Percentiles rank a stretch among this genome's conserved stretches.
Evolutionary conservation across 495 filamentous ascomycete genomes (phyloP).

Genomic region (Xylaria flabelliformis): DNA sequence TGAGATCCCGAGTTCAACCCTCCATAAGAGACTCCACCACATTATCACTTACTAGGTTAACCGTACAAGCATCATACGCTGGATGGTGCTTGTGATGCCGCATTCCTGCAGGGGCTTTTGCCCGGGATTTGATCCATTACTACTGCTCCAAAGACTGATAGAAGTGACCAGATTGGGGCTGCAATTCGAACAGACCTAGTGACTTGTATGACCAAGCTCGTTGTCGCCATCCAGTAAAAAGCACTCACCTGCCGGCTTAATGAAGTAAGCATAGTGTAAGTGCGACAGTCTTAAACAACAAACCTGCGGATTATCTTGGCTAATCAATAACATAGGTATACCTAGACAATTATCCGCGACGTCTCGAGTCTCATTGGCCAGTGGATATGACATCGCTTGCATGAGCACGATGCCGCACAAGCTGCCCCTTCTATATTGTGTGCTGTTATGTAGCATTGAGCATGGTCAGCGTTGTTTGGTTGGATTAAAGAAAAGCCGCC

Average conservation of each 20-base stretch:
- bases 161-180: neutral
- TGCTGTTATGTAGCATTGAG: neutral
- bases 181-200: neutral
- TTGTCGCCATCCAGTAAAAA: neutral
- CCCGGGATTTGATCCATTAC: neutral
- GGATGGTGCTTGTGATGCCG: neutral
- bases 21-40: constrained; percentile 8
- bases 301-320: neutral
- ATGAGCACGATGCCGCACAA: neutral
- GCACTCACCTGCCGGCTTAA: neutral
- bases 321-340: neutral
- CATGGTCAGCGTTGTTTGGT: constrained; percentile 3
- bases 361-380: neutral
- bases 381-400: neutral
- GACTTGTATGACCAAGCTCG: neutral
- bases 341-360: neutral
- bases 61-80: neutral
- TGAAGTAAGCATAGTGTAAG: constrained; percentile 4
- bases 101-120: constrained; percentile 11
- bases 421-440: neutral
- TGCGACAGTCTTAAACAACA: neutral
- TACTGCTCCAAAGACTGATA: neutral
- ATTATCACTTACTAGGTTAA: neutral
- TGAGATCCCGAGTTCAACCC: constrained; percentile 28
- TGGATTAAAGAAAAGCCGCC: neutral